Base-by-base conservation (phyloP, 495 filamentous ascomycete genomes). In the Coniosporium apollinis region DNA sequence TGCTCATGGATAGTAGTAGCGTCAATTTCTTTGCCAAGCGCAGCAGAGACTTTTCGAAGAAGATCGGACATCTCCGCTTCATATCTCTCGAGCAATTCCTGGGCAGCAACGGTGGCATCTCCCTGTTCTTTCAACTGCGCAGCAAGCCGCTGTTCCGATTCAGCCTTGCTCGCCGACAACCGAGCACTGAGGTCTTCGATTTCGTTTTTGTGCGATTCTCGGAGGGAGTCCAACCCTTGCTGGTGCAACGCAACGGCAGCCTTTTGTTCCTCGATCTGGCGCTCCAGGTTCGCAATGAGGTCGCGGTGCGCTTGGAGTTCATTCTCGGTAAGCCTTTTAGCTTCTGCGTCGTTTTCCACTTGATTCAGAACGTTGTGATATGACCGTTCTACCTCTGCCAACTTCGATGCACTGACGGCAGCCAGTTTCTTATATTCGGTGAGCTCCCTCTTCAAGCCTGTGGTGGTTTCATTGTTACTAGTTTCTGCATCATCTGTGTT, bases 401-500 rank as follows among this genome's bases (percentile, higher is more conserved):
- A 52, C 31, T 55, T 58, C 26, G 46, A 33, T 30, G 54, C 52
- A 36, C 63, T 57, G 34, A 45, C 47, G 22, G 20, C 33, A 2
- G 57, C 48, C 2, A 76, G 70, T 11, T 65, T 52, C 58, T 79
- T 85, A 55, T 91, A 81, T 39, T 79, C 71, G 19, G 82, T 74
- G 38, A 96, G 76, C 45, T 86, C 72, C 37, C 59, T 64, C 41
- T 79, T 78, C 28, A 99, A 20, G 10, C n/a, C n/a, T n/a, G n/a
- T n/a, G n/a, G n/a, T n/a, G n/a, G n/a, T n/a, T n/a, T n/a, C n/a
- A n/a, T n/a, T n/a, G n/a, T n/a, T n/a, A n/a, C n/a, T n/a, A n/a
- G n/a, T n/a, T n/a, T n/a, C n/a, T n/a, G n/a, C n/a, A n/a, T n/a
- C n/a, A n/a, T n/a, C n/a, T n/a, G n/a, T n/a, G n/a, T n/a, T n/a